Base-by-base conservation (phyloP, 495 filamentous ascomycete species). In the Opeltia flavorubescens region DNA sequence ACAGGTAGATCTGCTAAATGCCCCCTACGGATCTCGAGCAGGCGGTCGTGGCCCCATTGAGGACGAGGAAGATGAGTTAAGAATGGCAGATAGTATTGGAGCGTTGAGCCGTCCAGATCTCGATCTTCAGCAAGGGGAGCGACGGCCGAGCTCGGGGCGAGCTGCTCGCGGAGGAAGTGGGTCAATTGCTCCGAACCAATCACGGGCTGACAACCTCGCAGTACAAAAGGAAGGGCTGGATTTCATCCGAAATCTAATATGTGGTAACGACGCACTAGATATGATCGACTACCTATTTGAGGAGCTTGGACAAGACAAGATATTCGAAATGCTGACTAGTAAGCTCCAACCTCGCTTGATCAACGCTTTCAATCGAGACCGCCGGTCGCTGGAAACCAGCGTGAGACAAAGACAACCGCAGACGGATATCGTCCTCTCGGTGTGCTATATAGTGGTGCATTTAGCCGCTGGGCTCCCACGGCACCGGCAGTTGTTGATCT, bases 171-270 rank as follows among this genome's bases (percentile, higher is more conserved):
- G 28, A 29, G 4, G 36, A 12, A 25, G 29, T 8, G 29, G 35
- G 4, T 34, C 44, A 31, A 48, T 31, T 29, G 26, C 46, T 13
- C 35, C 60, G 35, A 27, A 63, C 1, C 69, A 78, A 49, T 78
- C 77, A 17, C 74, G 80, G 26, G 78, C 77, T 46, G 86, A 93
- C 56, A 86, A 89, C 44, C 70, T 91, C 31, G 78, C 77, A 2
- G 81, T 95, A 13, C 89, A 95, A 59, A 86, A 94, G 51, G 87
- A 96, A 60, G 86, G 78, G 0, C 74, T 96, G 26, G 83, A 89
- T 44, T 77, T 91, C 48, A 74, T 98, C 44, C 74, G 88, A 39
- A 98, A 98, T 60, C 68, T 95, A n/a, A 81, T 94, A 51, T 80
- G 78, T 47, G 81, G 81, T 11, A 59, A 66, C 8, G 77, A 75